These are phyloP conservation scores for Penicillium sp. DNA, from an alignment of 2,329 filamentous ascomycete species.

Conservation along the genomic window DNA sequence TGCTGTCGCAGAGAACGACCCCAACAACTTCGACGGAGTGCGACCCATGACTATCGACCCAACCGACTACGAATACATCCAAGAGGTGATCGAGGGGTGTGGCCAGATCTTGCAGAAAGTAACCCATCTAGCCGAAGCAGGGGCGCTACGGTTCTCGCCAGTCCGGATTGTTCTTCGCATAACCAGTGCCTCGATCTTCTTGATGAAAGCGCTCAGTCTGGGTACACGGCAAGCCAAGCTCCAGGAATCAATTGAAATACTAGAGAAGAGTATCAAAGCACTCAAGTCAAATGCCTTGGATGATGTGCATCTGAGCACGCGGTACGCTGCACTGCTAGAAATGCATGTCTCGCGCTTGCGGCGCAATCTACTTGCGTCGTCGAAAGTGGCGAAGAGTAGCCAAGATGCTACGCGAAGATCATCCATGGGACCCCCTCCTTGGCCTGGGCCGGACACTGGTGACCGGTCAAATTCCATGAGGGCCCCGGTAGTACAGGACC, in stretches of 20 bases:
- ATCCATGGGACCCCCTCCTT: slow-evolving; percentile 33
- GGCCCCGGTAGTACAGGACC: slow-evolving; percentile 25
- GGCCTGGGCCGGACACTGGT: slow-evolving; percentile 27
- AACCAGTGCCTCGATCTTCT: slow-evolving; percentile 56
- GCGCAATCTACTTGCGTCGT: slow-evolving; percentile 39
- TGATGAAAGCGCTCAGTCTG: slow-evolving; percentile 53
- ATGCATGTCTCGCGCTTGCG: slow-evolving; percentile 46
- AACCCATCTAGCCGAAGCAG: slow-evolving; percentile 49
- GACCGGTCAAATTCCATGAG: slow-evolving; percentile 23
- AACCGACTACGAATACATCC: slow-evolving; percentile 56
- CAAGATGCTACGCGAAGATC: slow-evolving; percentile 27
- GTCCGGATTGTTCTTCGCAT: slow-evolving; percentile 56
- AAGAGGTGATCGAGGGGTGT: slow-evolving; percentile 57
- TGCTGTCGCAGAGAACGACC: slow-evolving; percentile 42
- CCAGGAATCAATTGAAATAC: slow-evolving; percentile 49
- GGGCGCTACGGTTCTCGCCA: slow-evolving; percentile 52
- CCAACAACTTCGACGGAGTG: slow-evolving; percentile 37
- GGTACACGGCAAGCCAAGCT: slow-evolving; percentile 52
- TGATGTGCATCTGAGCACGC: slow-evolving; percentile 53
- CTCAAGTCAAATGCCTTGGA: slow-evolving; percentile 51
- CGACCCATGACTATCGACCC: slow-evolving; percentile 48
- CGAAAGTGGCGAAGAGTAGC: slow-evolving; percentile 30
- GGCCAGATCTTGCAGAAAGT: slow-evolving; percentile 54
- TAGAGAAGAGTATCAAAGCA: slow-evolving; percentile 51
- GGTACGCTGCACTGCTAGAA: slow-evolving; percentile 53